Conservation (phyloP, 2,329 filamentous ascomycete species). For the Cyclaneusma minus region DNA sequence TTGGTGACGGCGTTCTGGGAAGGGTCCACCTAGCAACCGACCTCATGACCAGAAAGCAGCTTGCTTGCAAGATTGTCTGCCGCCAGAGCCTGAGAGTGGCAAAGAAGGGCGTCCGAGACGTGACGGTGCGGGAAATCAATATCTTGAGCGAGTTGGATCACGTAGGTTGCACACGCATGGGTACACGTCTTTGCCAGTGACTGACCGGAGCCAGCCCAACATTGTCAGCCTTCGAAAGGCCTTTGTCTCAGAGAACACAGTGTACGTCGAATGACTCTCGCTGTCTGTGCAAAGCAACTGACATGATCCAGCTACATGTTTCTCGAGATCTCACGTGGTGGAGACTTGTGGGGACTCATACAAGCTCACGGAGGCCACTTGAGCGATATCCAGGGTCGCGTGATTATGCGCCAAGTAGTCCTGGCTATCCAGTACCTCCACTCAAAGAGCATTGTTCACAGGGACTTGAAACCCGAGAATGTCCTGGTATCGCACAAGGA, state of each 20-base stretch:
- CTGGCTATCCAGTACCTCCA: constrained; percentile 16
- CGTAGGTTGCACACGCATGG: no score
- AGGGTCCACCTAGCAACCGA: constrained; percentile 39
- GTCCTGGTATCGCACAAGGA: constrained; percentile 15
- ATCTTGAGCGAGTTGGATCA: constrained; percentile 37
- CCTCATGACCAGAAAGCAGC: constrained; percentile 33
- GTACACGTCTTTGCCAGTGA: neutral
- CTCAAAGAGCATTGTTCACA: constrained; percentile 13
- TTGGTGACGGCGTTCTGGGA: constrained; percentile 38
- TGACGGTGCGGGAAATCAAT: constrained; percentile 32
- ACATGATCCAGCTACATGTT: constrained; percentile 32
- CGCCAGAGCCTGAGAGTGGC: constrained; percentile 20
- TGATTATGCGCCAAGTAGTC: constrained; percentile 17
- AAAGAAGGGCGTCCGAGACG: constrained; percentile 21
- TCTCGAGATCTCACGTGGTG: constrained; percentile 37
- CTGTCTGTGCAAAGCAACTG: constrained; percentile 1
- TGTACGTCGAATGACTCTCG: constrained; percentile 21
- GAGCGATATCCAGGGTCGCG: constrained; percentile 11
- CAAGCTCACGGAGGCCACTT: constrained; percentile 10
- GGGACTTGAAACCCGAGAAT: constrained; percentile 19
- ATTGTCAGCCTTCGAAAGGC: constrained; percentile 35
- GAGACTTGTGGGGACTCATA: constrained; percentile 18
- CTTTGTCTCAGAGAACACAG: constrained; percentile 28
- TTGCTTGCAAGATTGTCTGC: constrained; percentile 54
- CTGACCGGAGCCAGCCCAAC: constrained; percentile 28